Evolutionary conservation across 2,329 filamentous ascomycete species (phyloP), one percentile per base, ranked within the genome.

Genomic region (Talaromyces funiculosus): DNA sequence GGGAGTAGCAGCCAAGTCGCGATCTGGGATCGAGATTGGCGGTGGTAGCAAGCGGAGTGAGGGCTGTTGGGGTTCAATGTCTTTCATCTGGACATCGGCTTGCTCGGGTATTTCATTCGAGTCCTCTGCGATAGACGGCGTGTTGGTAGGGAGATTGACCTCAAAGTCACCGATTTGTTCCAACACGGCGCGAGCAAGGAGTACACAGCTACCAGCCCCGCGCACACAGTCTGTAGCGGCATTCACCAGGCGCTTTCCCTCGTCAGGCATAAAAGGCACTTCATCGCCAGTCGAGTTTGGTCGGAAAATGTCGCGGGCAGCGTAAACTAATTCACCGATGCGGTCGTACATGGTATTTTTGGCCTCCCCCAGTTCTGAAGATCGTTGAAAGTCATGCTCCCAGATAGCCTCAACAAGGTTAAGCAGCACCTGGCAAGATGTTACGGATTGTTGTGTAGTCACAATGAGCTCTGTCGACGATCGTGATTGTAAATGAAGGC

Each of bases 141-240:
- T 47, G 24, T 62, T 59, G 43, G 87, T 80, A 7, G 81, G 82
- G 26, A 77, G 71, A 65, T 89, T 85, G 66, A 92, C 86, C 73
- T 96, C 92, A 65, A 96, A 96, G 73, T 96, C 92, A 20, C 92
- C 92, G 64, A 94, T 91, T 63, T 89, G 84, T 75, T 96, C 92
- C 61, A 99, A 88, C 47, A 95, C 86, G 71, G 85, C 82, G 68
- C 91, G 91, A 10, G 92, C 89, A 75, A 92, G 93, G 6, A 89
- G 87, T 20, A 96, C 89, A 73, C 93, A 97, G 67, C 96, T 92
- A 42, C 93, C 93, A 47, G 92, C 92, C 22, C 90, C 89, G 66
- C 91, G 88, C 26, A 99, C 92, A 71, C 92, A 97, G 62, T 85
- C 86, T 6, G 92, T 96, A 8, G 92, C 92, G 20, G 91, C 90